These are phyloP conservation scores for Aureobasidium zeae DNA, from an alignment of 2,329 filamentous ascomycete species.

Conservation along the genomic window DNA sequence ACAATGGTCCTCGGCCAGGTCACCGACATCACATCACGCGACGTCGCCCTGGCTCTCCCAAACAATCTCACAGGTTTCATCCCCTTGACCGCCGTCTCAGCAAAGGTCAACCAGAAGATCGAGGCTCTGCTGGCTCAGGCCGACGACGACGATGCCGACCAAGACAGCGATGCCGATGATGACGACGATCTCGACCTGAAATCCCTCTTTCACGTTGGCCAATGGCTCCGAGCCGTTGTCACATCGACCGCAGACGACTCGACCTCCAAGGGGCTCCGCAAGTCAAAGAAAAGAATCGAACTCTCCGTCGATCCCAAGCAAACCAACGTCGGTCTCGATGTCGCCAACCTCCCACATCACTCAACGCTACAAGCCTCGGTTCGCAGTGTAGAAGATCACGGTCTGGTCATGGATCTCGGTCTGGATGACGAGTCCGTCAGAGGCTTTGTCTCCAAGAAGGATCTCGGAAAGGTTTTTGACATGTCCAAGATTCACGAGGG, in stretches of 20 bases:
- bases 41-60: slow-evolving; percentile 73
- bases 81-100: slow-evolving; percentile 84
- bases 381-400: slow-evolving; percentile 88
- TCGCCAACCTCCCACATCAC: slow-evolving; percentile 65
- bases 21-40: slow-evolving; percentile 66
- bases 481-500: slow-evolving; percentile 69
- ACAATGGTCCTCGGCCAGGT: slow-evolving; percentile 84
- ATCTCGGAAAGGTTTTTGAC: slow-evolving; percentile 55
- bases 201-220: slow-evolving; percentile 68
- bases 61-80: slow-evolving; percentile 90
- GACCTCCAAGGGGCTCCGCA: slow-evolving; percentile 40
- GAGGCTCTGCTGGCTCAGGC: slow-evolving; percentile 56
- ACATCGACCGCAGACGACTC: slow-evolving; percentile 64
- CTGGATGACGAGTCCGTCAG: slow-evolving; percentile 58
- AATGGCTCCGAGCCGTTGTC: slow-evolving; percentile 80
- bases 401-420: slow-evolving; percentile 85
- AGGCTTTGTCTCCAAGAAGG: slow-evolving; percentile 78
- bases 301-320: slow-evolving; percentile 72
- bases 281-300: slow-evolving; percentile 73
- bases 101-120: slow-evolving; percentile 64
- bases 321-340: slow-evolving; percentile 65
- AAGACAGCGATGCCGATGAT: slow-evolving; percentile 44
- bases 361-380: slow-evolving; percentile 80
- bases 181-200: slow-evolving; percentile 59
- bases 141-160: slow-evolving; percentile 46